Evolutionary conservation across 176 grass and related monocot species (phyloP).

Genomic region (Carex myosuroides): DNA sequence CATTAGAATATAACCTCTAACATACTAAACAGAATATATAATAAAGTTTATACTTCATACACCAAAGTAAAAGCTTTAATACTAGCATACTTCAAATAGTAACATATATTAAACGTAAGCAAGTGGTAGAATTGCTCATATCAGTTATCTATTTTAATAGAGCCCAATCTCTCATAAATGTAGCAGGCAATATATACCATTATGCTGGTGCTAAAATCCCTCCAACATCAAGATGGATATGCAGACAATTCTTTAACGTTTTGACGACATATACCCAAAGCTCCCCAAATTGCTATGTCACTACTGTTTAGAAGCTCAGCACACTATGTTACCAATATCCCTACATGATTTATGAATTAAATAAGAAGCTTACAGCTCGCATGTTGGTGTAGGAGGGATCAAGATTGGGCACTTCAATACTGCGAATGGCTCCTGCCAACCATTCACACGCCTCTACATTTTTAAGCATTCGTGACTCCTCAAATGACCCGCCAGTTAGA

Average conservation of each 20-base stretch:
- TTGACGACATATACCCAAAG: not conserved
- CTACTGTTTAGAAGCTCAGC: not conserved
- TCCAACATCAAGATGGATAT: not conserved
- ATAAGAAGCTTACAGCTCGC: slow-evolving; percentile 62
- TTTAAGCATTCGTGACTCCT: slow-evolving; percentile 94
- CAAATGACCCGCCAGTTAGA: slow-evolving; percentile 87
- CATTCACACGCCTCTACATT: slow-evolving; percentile 99
- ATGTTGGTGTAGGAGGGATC: slow-evolving; percentile 88
- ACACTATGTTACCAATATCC: not conserved
- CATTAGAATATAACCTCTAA: not conserved
- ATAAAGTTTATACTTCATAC: not conserved
- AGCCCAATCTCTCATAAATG: not conserved
- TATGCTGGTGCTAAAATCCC: not conserved
- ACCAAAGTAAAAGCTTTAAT: not conserved
- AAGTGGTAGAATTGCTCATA: not conserved
- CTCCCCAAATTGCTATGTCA: not conserved
- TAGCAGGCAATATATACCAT: not conserved
- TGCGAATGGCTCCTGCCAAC: slow-evolving; percentile 78
- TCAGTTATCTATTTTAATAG: not conserved
- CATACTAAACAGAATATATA: not conserved
- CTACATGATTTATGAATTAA: slow-evolving; percentile 8
- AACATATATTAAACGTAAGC: not conserved
- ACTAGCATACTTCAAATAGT: not conserved
- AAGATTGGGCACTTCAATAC: slow-evolving; percentile 87
- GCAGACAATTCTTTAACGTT: not conserved